Base-by-base conservation (phyloP, 352 stramenopile species). In the Globisporangium nunn region DNA sequence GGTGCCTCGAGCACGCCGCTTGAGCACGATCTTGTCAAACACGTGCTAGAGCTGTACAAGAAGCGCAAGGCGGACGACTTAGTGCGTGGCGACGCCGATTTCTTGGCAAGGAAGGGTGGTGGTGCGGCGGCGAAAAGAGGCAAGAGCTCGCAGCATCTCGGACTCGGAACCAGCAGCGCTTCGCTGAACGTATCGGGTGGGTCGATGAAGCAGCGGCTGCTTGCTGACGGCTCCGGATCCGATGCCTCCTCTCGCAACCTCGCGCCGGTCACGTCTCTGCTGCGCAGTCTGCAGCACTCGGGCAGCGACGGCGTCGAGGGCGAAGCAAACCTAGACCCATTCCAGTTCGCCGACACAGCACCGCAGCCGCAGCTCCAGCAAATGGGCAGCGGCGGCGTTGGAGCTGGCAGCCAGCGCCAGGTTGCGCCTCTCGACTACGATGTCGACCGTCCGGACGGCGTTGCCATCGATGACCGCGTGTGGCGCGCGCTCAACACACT, bases 351-450 rank as follows among this genome's bases (percentile, higher is more conserved):
- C 8, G 73, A 88, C 47, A 62, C 35, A 1, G 58, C 62, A 29
- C 76, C 72, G 31, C 71, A 73, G 18, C 15, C 50, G 1, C 55
- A 61, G 31, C 41, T 66, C 43, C 59, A 50, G 51, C 47, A 33
- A 3, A 31, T n/a, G 6, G 55, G 39, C 45, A 54, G 45, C 11
- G 63, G 54, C 15, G 17, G 28, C 18, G 30, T 30, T 0, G 15
- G 50, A 15, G 31, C 10, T n/a, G 31, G 33, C 6, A 58, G 29
- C 29, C 53, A 58, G 39, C 69, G 66, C 17, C 59, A 75, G 2
- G 81, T 96, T 5, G 61, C 71, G 46, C 80, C 83, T 12, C 62
- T 97, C 4, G 77, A 93, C 54, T 84, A 88, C 41, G 66, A 93
- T 15, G 52, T 64, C 6, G 76, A 93, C 55, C 79, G 82, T 8